Evolutionary conservation across 75 land plant genomes (phyloP), one percentile per base, ranked within the genome.

Genomic region (Picea sitchensis): DNA sequence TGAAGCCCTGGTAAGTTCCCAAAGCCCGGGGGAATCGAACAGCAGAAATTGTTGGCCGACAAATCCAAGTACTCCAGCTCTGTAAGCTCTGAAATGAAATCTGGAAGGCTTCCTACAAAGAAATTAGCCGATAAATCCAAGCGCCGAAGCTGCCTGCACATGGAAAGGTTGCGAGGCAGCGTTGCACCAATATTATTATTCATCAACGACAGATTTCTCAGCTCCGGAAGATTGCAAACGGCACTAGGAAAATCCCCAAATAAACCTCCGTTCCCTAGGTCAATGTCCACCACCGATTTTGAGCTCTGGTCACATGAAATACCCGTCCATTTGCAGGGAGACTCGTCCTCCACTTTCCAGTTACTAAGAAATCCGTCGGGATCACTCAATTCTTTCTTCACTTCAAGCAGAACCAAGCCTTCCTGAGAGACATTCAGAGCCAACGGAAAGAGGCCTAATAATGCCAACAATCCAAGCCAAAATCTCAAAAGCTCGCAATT

Each of bases 351-450:
- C 54, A 38, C 23, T 79, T 80, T 77, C 92, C 88, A 91, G 65
- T 76, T 57, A 67, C 81, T 41, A 41, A 91, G 80, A 57, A 64
- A 12, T 3, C 38, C 63, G 65, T 73, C 59, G 0, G 87, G 86
- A 83, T 78, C 90, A 61, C 58, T 68, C 41, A 88, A 51, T 8
- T 20, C 3, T 58, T 11, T 78, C 67, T 83, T 91, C 26, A 79
- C 73, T 14, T 57, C 71, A 15, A 81, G 82, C 15, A 91, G 82
- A 64, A 73, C 77, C 60, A 88, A 82, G 62, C 88, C 92, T 71
- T 91, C 90, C 61, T 88, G 90, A 69, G 51, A 69, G 3, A 14
- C 51, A 0, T 21, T n/a, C 12, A 20, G 36, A 18, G 13, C 73
- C 44, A 38, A 20, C 17, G n/a, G 7, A 17, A 32, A 18, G 11